Conservation (phyloP, 1,284 basidiomycete genomes). For the Moesziomyces globuligerus region DNA sequence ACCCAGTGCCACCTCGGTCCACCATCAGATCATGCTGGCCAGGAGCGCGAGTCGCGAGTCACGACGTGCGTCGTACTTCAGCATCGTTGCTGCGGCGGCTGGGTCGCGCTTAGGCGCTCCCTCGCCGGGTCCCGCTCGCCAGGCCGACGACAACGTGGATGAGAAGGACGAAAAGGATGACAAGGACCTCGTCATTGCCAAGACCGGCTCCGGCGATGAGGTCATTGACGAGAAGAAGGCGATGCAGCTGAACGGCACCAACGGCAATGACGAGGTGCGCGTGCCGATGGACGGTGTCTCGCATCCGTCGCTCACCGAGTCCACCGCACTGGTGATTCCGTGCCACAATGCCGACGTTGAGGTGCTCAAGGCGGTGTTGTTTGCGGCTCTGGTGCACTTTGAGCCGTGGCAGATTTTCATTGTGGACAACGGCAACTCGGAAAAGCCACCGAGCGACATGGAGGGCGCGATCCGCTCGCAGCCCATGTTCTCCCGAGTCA, state of each 20-base stretch:
- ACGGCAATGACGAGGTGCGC: slow-evolving; percentile 6
- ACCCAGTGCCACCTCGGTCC: not conserved
- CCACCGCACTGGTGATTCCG: slow-evolving; percentile 34
- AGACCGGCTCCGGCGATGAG: slow-evolving; percentile 5
- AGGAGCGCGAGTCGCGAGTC: slow-evolving; percentile 24
- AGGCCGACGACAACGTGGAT: not conserved
- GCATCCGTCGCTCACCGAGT: slow-evolving; percentile 34
- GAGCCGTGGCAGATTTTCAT: slow-evolving; percentile 45
- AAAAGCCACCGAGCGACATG: slow-evolving; percentile 18
- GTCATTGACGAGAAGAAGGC: slow-evolving; percentile 18
- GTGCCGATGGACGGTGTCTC: slow-evolving; percentile 23
- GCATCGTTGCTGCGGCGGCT: slow-evolving; percentile 19
- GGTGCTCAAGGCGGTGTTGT: slow-evolving; percentile 32
- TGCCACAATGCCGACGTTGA: slow-evolving; percentile 42
- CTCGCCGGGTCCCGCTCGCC: not conserved
- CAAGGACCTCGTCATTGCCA: slow-evolving; percentile 1
- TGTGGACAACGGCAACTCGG: slow-evolving; percentile 35
- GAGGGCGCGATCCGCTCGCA: slow-evolving; percentile 23
- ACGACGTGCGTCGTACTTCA: slow-evolving; percentile 22
- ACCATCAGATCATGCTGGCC: slow-evolving; percentile 22
- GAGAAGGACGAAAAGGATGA: slow-evolving; percentile 8
- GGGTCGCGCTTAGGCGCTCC: slow-evolving; percentile 13
- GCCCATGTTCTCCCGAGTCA: slow-evolving; percentile 34
- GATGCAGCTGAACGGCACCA: not conserved
- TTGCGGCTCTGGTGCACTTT: slow-evolving; percentile 36